These are phyloP conservation scores for Erythrobasidium hasegawianum DNA, from an alignment of 1,284 basidiomycete genomes.

Conservation along the genomic window DNA sequence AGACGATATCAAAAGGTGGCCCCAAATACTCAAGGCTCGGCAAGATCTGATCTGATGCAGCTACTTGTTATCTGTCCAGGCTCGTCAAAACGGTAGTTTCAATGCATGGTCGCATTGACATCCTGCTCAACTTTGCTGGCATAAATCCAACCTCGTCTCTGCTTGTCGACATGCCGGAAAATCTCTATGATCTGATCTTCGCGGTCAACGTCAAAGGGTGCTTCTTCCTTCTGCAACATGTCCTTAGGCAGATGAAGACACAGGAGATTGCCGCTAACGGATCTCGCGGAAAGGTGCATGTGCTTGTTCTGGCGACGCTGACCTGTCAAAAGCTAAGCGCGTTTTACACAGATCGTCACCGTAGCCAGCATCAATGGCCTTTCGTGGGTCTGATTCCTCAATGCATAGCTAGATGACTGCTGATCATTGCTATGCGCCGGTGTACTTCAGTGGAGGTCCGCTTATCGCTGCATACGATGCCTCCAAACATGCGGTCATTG, in stretches of 20 bases:
- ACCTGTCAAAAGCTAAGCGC: no score
- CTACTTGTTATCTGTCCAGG: neutral
- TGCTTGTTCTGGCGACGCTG: no score
- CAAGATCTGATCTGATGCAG: no score
- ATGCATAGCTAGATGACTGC: no score
- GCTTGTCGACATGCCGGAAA: constrained; percentile 14
- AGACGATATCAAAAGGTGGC: constrained; percentile 10
- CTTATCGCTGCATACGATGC: constrained; percentile 22
- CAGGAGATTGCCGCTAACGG: constrained; percentile 15
- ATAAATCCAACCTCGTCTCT: constrained; percentile 20
- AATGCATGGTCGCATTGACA: constrained; percentile 19
- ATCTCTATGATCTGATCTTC: constrained; percentile 24
- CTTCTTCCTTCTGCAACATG: constrained; percentile 28
- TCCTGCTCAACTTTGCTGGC: constrained; percentile 26
- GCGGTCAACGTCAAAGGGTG: constrained; percentile 27
- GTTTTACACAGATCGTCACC: constrained; percentile 3
- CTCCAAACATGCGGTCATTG: constrained; percentile 26
- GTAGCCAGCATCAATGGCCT: constrained; percentile 28
- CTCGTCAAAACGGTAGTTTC: constrained; percentile 7
- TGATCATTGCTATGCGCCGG: no score
- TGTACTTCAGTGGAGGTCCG: constrained; percentile 13
- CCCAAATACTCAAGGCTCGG: neutral
- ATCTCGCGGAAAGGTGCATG: constrained; percentile 6
- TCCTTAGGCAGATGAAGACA: constrained; percentile 20
- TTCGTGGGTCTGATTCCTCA: no score